These are phyloP conservation scores for Arxiozyma telluris DNA, from an alignment of 1,139 yeast species.

Conservation along the genomic window DNA sequence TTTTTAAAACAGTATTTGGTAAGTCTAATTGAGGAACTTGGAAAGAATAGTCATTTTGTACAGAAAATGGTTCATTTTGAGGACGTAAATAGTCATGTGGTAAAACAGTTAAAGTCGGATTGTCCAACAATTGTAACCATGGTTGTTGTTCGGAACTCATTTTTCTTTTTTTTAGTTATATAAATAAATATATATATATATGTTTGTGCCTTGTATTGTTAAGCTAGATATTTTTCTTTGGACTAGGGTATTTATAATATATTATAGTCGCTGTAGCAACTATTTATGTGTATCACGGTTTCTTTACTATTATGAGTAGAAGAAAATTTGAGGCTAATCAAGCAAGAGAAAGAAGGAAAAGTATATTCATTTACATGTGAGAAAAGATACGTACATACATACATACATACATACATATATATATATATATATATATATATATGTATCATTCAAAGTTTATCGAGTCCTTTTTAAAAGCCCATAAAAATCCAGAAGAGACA, in stretches of 20 bases:
- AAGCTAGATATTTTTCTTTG: too few relatives aligned
- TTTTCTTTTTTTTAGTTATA: neutral
- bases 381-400: neutral
- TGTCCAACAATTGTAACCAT: slow-evolving; percentile 66
- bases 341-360: too few relatives aligned
- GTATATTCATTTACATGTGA: neutral
- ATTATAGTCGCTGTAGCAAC: neutral
- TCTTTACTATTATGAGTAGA: too few relatives aligned
- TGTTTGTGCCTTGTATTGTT: neutral
- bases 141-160: slow-evolving; percentile 5
- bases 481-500: neutral
- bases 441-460: neutral
- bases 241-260: too few relatives aligned
- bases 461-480: neutral
- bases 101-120: slow-evolving; percentile 75
- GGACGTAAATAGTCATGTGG: slow-evolving; percentile 87
- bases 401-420: too few relatives aligned
- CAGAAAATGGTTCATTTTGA: slow-evolving; percentile 57
- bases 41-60: slow-evolving; percentile 43
- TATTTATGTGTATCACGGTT: too few relatives aligned
- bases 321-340: too few relatives aligned
- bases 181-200: too few relatives aligned
- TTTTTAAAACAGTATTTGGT: slow-evolving; percentile 20
- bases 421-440: too few relatives aligned
- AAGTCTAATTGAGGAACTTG: slow-evolving; percentile 31